Evolutionary conservation across 2,329 filamentous ascomycete genomes (phyloP).

Genomic region (Paramyrothecium sp.): DNA sequence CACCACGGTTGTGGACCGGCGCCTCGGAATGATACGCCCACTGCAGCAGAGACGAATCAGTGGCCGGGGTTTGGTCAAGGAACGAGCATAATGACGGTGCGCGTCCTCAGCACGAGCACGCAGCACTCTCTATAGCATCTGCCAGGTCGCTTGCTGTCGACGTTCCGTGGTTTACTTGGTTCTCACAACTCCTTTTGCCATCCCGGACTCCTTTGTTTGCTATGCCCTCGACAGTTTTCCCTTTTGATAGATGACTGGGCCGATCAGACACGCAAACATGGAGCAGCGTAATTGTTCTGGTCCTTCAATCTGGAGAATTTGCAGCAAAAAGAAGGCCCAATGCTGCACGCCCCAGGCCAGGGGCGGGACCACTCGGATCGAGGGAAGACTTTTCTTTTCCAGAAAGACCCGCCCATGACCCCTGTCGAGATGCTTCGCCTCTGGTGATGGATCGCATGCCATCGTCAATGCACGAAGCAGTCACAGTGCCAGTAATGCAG

Average conservation of each 20-base stretch:
- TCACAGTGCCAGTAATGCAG: background rate
- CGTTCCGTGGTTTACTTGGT: too few relatives aligned
- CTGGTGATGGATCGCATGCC: background rate
- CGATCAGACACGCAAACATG: too few relatives aligned
- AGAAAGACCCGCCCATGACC: background rate
- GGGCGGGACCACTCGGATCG: background rate
- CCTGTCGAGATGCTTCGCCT: background rate
- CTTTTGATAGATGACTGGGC: too few relatives aligned
- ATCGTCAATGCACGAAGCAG: background rate
- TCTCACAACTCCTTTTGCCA: too few relatives aligned
- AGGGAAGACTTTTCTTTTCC: background rate
- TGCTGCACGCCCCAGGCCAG: background rate
- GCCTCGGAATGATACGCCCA: background rate
- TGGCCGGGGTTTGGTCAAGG: background rate
- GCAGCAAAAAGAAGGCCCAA: background rate
- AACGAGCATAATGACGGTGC: background rate
- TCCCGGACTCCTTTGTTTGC: too few relatives aligned
- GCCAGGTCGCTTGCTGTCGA: too few relatives aligned
- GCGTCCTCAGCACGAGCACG: too few relatives aligned
- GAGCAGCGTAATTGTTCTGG: too few relatives aligned
- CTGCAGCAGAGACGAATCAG: background rate
- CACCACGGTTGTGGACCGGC: background rate
- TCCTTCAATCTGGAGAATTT: background rate
- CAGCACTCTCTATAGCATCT: background rate
- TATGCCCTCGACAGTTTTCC: too few relatives aligned